Conservation (phyloP, 108 stramenopile genomes). For the Licmophora abbreviata region DNA sequence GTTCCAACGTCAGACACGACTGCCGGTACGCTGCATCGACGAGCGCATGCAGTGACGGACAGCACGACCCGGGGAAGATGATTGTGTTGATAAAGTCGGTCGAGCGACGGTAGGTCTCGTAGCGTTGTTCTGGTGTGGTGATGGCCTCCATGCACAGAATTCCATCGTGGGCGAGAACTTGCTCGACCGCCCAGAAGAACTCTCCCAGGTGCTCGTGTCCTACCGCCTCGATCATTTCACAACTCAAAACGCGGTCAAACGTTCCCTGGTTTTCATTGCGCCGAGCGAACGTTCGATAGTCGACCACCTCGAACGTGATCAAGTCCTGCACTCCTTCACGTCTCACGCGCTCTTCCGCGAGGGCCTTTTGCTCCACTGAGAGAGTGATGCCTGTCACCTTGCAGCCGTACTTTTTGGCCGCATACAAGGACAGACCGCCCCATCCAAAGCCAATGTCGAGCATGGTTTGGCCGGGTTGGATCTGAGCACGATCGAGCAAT, state of each 20-base stretch:
- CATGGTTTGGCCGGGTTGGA: conserved; percentile 64
- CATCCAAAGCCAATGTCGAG: conserved; percentile 97
- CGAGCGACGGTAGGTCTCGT: conserved; percentile 78
- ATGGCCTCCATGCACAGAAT: conserved; percentile 95
- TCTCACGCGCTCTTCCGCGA: conserved; percentile 78
- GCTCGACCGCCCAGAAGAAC: conserved; percentile 89
- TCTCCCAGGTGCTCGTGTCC: conserved; percentile 88
- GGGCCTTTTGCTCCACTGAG: conserved; percentile 87
- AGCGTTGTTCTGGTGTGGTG: conserved; percentile 91
- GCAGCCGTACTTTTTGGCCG: conserved; percentile 87
- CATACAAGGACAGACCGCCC: conserved; percentile 90
- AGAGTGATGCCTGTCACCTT: conserved; percentile 90
- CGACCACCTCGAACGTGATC: conserved; percentile 85
- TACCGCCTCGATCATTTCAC: conserved; percentile 99
- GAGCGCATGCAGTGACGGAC: conserved; percentile 85
- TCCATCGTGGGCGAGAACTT: conserved; percentile 78
- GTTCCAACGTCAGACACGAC: conserved; percentile 73
- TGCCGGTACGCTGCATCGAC: conserved; percentile 76
- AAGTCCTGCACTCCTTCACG: conserved; percentile 75
- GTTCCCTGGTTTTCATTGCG: conserved; percentile 48
- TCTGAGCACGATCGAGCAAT: conserved; percentile 67
- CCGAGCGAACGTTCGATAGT: conserved; percentile 84
- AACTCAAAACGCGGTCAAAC: conserved; percentile 91
- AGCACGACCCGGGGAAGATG: conserved; percentile 92
- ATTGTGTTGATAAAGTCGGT: conserved; percentile 97